Base-by-base conservation (phyloP, 345 rosid genomes). In the Clausena lansium region DNA sequence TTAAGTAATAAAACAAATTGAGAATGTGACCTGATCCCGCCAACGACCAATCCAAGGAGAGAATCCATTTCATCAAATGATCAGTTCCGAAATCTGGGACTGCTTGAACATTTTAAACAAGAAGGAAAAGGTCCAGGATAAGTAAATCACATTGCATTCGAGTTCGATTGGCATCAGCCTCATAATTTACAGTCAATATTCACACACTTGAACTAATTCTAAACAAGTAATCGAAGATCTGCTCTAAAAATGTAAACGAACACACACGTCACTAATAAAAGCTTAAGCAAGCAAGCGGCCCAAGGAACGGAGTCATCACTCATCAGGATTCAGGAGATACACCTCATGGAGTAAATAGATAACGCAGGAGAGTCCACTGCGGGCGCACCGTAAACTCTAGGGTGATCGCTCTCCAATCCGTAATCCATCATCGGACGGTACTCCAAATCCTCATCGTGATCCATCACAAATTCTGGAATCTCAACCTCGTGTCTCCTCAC, bases 361-460 rank as follows among this genome's bases (percentile, higher is more conserved):
- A 87, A 83, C 4, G 89, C n/a, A 5, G 85, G 83, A 5, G 88
- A 84, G 76, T 91, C 91, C 62, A 79, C 52, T 15, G 91, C 63
- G 22, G 92, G 80, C 57, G 85, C 88, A 71, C 79, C 78, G 69
- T 86, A 81, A 38, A 88, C 78, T 70, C 97, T 79, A 0, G 90
- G 91, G 32, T 87, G 92, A 76, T 93, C 97, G 4, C 94, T 90
- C 73, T 91, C 97, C 75, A 87, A 76, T 57, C 93, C 97, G 63
- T 88, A 90, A 77, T 93, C 95, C 93, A 87, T 88, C 89, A 91
- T 84, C 62, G 94, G 94, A 64, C 92, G 94, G 76, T 83, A 83
- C 82, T 93, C 97, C 79, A 91, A 30, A 76, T 89, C 93, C 15
- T 93, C 94, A 15, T 93, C 97, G 58, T 93, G 94, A 64, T 93